A percentile compares a stretch with the other conserved stretches of the same genome.
phyloP scores from a whole-genome alignment of 2,329 filamentous ascomycete species.

The Aspergillus alliaceus region DNA sequence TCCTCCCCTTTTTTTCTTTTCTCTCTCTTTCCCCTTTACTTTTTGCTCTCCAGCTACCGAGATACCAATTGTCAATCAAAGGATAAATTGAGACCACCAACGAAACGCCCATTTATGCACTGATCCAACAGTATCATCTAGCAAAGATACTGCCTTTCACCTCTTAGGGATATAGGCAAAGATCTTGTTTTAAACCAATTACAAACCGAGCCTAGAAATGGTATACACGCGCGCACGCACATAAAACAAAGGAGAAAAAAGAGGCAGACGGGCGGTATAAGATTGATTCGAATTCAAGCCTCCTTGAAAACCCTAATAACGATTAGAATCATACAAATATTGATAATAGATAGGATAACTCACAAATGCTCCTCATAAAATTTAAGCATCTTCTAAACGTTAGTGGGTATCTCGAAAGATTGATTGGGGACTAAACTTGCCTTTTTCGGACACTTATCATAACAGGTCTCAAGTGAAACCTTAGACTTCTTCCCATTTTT shows the following conservation, averaged over 20 bases:
- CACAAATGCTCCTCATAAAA: slow-evolving; percentile 53
- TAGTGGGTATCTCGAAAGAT: slow-evolving; percentile 4
- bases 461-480: slow-evolving; percentile 41
- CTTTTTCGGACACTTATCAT: slow-evolving; percentile 44
- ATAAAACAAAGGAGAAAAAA: neutral
- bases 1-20: neutral
- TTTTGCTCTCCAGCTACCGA: neutral
- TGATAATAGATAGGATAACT: slow-evolving; percentile 16
- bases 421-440: slow-evolving; percentile 23
- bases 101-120: slow-evolving; percentile 15
- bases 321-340: slow-evolving; percentile 11
- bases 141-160: neutral
- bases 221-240: no score
- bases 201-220: neutral
- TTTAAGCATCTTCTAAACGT: slow-evolving; percentile 42
- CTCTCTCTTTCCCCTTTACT: neutral
- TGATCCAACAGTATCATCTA: neutral
- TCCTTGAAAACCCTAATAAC: slow-evolving; percentile 38
- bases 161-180: neutral
- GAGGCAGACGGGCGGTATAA: neutral
- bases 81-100: slow-evolving; percentile 7
- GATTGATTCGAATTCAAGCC: slow-evolving; percentile 14
- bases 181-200: neutral
- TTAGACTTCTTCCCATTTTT: slow-evolving; percentile 47
- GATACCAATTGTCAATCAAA: neutral